Evolutionary conservation across 257 asterid species (phyloP).

Genomic region (Przewalskia tangutica): DNA sequence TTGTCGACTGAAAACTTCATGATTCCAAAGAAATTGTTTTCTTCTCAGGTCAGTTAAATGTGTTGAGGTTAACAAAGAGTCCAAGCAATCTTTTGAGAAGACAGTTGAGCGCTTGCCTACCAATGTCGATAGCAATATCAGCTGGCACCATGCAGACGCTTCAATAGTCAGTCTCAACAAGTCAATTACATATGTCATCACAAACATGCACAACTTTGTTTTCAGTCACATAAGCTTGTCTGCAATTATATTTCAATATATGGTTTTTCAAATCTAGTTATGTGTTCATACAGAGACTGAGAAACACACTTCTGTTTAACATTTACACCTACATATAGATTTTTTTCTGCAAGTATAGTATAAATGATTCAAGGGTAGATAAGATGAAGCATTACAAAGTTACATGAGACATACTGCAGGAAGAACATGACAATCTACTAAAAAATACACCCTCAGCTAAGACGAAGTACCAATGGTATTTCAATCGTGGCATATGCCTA

Average conservation of each 20-base stretch:
- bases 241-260: not conserved
- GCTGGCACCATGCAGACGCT: conserved; percentile 93
- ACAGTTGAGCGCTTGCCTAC: conserved; percentile 71
- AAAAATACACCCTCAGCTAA: not conserved
- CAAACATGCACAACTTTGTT: not conserved
- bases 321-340: not conserved
- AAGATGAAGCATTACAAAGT: not conserved
- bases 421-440: not conserved
- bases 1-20: not conserved
- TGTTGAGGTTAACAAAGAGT: conserved; percentile 87
- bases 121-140: conserved; percentile 51
- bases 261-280: not conserved
- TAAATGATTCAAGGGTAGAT: not conserved
- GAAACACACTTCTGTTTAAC: not conserved
- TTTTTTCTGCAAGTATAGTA: too few species aligned
- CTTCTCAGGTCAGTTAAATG: conserved; percentile 77
- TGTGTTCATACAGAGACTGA: not conserved
- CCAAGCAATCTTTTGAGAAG: conserved; percentile 74
- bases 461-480: not conserved
- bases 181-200: not conserved
- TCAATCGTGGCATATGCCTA: not conserved
- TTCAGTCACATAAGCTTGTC: not conserved
- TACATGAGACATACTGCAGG: not conserved
- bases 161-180: conserved; percentile 44
- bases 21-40: not conserved